Base-by-base conservation (phyloP, 257 asterid species). In the Fraxinus excelsior region DNA sequence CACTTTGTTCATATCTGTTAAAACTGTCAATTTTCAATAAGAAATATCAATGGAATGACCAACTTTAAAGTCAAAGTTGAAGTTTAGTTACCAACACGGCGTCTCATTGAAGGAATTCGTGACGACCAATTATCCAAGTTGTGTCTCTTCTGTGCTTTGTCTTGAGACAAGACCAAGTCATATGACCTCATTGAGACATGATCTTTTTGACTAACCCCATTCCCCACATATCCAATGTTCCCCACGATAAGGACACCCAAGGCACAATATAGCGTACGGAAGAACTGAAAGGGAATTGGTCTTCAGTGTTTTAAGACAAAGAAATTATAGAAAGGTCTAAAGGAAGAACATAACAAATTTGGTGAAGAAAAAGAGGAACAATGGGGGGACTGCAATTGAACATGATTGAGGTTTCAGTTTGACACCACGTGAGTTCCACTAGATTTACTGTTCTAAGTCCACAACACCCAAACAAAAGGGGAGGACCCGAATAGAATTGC, bases 181-280 rank as follows among this genome's bases (percentile, higher is more conserved):
- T 76, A 40, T 37, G 72, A 19, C 19, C 21, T 28, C 35, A 0
- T 65, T 25, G 60, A 73, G 28, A 73, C 19, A 18, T 73, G 56
- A 56, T 31, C 25, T 31, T 2, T 28, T 34, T 37, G 3, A 42
- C 26, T 53, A 1, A 37, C 28, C 37, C 8, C 64, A 3, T 56
- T 70, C 64, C 37, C n/a, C 46, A 1, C 3, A 31, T 28, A 70
- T 10, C 18, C 18, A 60, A 72, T 78, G 81, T 78, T 71, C 19
- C 67, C 71, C 73, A 32, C 58, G 18, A 67, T 71, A 67, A 58
- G 56, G 18, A 78, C 81, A 72, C n/a, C 34, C 25, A 56, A 76
- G 49, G 56, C 31, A 62, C 2, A 62, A 26, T 49, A 5, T 49
- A 21, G 19, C 23, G 18, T 21, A 72, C 26, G 28, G 12, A 26